phyloP scores from a whole-genome alignment of 2,329 filamentous ascomycete species.

The Venturia effusa region DNA sequence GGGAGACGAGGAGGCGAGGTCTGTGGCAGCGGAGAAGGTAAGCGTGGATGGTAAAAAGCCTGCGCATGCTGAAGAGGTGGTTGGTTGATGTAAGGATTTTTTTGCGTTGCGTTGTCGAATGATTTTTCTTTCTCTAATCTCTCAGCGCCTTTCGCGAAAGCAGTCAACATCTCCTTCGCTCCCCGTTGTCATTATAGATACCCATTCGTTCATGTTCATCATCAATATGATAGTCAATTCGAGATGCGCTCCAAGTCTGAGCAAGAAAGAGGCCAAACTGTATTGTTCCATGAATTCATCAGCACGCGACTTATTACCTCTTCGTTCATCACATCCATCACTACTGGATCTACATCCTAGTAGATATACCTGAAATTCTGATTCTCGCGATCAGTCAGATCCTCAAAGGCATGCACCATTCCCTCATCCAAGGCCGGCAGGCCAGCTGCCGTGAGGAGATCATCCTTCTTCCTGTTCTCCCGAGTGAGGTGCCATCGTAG shows the following conservation, averaged over 20 bases:
- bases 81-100: not conserved
- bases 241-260: too few relatives aligned
- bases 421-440: slow-evolving; percentile 22
- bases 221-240: too few relatives aligned
- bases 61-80: not conserved
- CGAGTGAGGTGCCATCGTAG: slow-evolving; percentile 47
- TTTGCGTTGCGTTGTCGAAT: not conserved
- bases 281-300: too few relatives aligned
- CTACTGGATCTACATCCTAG: slow-evolving; percentile 17
- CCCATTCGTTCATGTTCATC: not conserved
- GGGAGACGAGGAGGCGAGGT: not conserved
- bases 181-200: not conserved
- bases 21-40: not conserved
- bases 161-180: too few relatives aligned
- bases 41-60: not conserved
- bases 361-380: slow-evolving; percentile 48
- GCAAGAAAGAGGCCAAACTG: too few relatives aligned
- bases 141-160: too few relatives aligned
- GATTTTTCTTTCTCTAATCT: not conserved
- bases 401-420: slow-evolving; percentile 47
- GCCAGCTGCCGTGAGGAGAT: slow-evolving; percentile 26
- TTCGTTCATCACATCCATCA: not conserved
- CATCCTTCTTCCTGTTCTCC: slow-evolving; percentile 50
- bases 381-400: slow-evolving; percentile 53
- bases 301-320: not conserved